Evolutionary conservation across 2,329 filamentous ascomycete species (phyloP).

Genomic region (Pleomassaria siparia): DNA sequence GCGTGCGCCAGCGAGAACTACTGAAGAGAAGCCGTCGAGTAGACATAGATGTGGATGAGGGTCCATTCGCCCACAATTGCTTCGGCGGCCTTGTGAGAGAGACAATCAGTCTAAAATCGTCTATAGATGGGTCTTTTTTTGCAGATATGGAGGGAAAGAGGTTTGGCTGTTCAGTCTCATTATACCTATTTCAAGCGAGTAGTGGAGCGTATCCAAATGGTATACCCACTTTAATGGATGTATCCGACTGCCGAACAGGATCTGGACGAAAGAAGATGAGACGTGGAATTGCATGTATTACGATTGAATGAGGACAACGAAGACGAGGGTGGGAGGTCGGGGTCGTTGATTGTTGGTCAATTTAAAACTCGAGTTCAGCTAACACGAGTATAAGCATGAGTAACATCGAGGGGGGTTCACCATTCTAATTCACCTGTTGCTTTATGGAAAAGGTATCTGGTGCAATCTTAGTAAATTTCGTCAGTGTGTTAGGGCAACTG

Average conservation of each 20-base stretch:
- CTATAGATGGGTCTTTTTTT: neutral
- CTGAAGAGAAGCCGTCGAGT: neutral
- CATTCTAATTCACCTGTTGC: conserved; percentile 97
- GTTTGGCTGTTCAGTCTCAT: neutral
- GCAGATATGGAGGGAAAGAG: neutral
- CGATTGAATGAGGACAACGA: neutral
- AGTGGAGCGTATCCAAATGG: neutral
- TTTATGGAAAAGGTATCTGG: conserved; percentile 92
- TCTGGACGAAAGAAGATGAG: neutral
- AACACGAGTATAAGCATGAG: conserved; percentile 1
- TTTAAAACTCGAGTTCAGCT: conserved; percentile 6
- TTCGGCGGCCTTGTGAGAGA: neutral
- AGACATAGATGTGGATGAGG: conserved; percentile 1
- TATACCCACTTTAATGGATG: neutral
- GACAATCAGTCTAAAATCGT: neutral
- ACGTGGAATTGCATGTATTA: conserved; percentile 1
- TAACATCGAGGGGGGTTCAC: conserved; percentile 54
- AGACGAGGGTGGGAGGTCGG: neutral
- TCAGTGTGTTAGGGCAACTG: neutral
- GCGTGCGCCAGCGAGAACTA: neutral
- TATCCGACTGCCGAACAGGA: neutral
- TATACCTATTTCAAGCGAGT: conserved; percentile 1
- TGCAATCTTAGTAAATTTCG: conserved; percentile 10
- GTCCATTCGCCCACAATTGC: neutral
- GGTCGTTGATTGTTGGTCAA: neutral